phyloP scores from a whole-genome alignment of 2,329 filamentous ascomycete genomes.

The Raffaelea arxii region DNA sequence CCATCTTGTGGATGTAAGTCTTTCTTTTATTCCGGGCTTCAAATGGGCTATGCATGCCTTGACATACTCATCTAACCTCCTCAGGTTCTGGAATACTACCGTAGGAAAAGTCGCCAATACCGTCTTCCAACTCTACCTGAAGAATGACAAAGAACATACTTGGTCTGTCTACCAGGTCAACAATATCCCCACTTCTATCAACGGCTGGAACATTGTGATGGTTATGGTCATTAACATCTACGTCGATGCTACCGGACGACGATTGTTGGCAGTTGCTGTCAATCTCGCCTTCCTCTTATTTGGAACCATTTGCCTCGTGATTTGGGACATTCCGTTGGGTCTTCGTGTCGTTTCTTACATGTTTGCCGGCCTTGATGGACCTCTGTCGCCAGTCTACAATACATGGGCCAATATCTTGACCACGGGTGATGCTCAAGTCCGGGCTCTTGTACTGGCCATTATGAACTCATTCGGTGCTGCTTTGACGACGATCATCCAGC shows the following conservation, averaged over 20 bases:
- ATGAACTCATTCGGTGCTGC: slow-evolving; percentile 21
- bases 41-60: too few relatives aligned
- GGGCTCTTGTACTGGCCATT: slow-evolving; percentile 16
- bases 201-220: slow-evolving; percentile 20
- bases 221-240: slow-evolving; percentile 17
- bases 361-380: slow-evolving; percentile 24
- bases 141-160: slow-evolving; percentile 16
- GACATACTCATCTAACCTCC: too few relatives aligned
- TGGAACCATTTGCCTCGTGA: slow-evolving; percentile 20
- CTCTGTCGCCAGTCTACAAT: slow-evolving; percentile 22
- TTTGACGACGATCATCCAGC: slow-evolving; percentile 21
- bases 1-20: slow-evolving; percentile 17
- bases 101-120: slow-evolving; percentile 11
- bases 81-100: slow-evolving; percentile 6
- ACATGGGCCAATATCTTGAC: slow-evolving; percentile 15
- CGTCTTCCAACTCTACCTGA: slow-evolving; percentile 19
- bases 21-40: too few relatives aligned
- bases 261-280: slow-evolving; percentile 19
- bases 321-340: slow-evolving; percentile 22
- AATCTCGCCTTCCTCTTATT: slow-evolving; percentile 17
- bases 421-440: slow-evolving; percentile 14
- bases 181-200: slow-evolving; percentile 20
- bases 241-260: slow-evolving; percentile 21
- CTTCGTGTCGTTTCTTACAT: slow-evolving; percentile 24
- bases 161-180: slow-evolving; percentile 20